phyloP scores from a whole-genome alignment of 345 rosid species.

The Bruguiera parviflora region DNA sequence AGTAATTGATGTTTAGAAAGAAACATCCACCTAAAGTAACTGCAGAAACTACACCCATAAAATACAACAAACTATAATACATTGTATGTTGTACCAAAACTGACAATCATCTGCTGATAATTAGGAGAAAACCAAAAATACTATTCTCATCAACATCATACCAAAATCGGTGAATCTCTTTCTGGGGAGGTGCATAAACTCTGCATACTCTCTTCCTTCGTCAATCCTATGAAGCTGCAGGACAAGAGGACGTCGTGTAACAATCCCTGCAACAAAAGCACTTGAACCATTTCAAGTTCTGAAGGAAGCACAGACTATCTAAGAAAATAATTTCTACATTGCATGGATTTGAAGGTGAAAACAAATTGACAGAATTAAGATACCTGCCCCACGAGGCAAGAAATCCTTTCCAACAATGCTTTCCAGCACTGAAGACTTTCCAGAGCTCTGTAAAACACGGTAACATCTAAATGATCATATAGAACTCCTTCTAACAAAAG shows the following conservation, averaged over 20 bases:
- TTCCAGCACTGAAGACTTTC: conserved; percentile 93
- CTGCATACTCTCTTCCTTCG: conserved; percentile 90
- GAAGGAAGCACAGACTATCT: conserved; percentile 1
- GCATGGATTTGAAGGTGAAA: neutral
- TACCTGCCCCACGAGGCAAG: conserved; percentile 97
- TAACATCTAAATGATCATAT: conserved; percentile 17
- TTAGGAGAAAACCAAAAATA: neutral
- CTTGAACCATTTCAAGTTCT: conserved; percentile 13
- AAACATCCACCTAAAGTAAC: neutral
- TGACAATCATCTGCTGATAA: neutral
- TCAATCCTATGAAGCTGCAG: conserved; percentile 89
- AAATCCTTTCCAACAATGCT: conserved; percentile 93
- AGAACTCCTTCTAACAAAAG: neutral
- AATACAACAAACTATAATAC: too few species aligned
- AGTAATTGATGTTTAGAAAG: conserved; percentile 4
- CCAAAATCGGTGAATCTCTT: conserved; percentile 89
- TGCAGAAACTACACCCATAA: too few species aligned
- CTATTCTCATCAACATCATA: conserved; percentile 16
- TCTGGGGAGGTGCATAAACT: conserved; percentile 92
- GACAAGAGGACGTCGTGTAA: conserved; percentile 95
- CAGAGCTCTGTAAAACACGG: conserved; percentile 67
- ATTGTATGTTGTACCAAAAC: neutral
- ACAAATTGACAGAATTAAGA: conserved; percentile 11
- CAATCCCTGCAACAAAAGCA: conserved; percentile 67
- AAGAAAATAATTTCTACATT: neutral